Percentiles rank a stretch among this genome's conserved stretches.
Evolutionary conservation across 2,329 filamentous ascomycete genomes (phyloP).

Genomic region (Penicillium palitans): DNA sequence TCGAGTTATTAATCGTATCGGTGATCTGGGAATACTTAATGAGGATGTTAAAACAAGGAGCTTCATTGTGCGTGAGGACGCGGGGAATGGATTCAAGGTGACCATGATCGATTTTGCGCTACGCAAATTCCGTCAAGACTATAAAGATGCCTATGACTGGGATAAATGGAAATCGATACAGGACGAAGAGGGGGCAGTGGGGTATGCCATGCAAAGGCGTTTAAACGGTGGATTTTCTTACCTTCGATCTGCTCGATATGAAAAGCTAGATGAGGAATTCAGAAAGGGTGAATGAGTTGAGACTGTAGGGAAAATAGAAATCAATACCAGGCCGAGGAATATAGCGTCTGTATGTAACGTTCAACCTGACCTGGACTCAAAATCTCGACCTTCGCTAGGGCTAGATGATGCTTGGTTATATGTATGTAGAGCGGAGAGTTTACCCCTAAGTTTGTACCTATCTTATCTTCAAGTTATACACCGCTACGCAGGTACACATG

Average conservation of each 20-base stretch:
- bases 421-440: too few relatives aligned
- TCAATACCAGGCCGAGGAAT: background rate
- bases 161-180: background rate
- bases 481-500: too few relatives aligned
- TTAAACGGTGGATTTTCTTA: background rate
- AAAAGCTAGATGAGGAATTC: background rate
- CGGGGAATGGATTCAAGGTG: conserved; percentile 4
- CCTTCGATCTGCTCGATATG: background rate
- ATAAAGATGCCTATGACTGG: background rate
- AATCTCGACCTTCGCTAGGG: background rate
- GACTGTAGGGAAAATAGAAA: background rate
- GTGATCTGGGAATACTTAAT: background rate
- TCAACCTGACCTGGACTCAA: background rate
- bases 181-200: background rate
- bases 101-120: conserved; percentile 12
- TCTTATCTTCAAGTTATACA: too few relatives aligned
- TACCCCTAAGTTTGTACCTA: too few relatives aligned
- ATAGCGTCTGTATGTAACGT: background rate
- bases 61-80: background rate
- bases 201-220: background rate
- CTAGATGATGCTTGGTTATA: too few relatives aligned
- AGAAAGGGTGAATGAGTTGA: background rate
- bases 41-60: background rate
- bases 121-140: conserved; percentile 2
- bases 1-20: background rate